Base-by-base conservation (phyloP, 2,329 filamentous ascomycete genomes). In the Calonectria hongkongensis region DNA sequence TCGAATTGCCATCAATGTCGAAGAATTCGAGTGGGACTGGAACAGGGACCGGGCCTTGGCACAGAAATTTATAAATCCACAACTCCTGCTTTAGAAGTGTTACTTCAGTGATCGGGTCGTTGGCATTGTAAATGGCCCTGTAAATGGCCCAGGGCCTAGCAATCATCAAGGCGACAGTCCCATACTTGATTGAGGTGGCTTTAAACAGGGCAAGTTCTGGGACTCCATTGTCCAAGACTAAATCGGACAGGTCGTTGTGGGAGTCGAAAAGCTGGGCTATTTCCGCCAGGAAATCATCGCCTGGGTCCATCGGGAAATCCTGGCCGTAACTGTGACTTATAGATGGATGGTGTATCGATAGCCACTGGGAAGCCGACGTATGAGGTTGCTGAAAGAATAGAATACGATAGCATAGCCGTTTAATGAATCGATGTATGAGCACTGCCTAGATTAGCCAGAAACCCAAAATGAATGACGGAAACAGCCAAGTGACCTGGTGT, bases 41-140 rank as follows among this genome's bases (percentile, higher is more conserved):
- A 4, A 41, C 63, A 10, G 63, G 47, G 9, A 51, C 47, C 9
- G n/a, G 47, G 16, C 45, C n/a, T 54, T 48, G 33, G 10, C 30
- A 13, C 30, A 54, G 21, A 9, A 4, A 15, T 10, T 43, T 9
- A 21, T 51, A 66, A 25, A 54, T 43, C n/a, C 47, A 36, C n/a
- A 51, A 33, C 63, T 51, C 47, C 63, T 51, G 63, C 15, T 43
- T 6, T n/a, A 51, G 33, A 43, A 66, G 63, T 15, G 8, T 9
- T 63, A 39, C 58, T 16, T 45, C 18, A 16, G 13, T 15, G 21
- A 21, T 30, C n/a, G 39, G 39, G n/a, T 63, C 16, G 58, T 45
- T 47, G 47, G 27, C 48, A 45, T 56, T 45, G 27, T 47, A 45
- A 30, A 27, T 28, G 39, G n/a, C 27, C 3, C 21, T 30, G 41